Conservation (phyloP, 2,329 filamentous ascomycete genomes). For the Pestalotiopsis sp. region DNA sequence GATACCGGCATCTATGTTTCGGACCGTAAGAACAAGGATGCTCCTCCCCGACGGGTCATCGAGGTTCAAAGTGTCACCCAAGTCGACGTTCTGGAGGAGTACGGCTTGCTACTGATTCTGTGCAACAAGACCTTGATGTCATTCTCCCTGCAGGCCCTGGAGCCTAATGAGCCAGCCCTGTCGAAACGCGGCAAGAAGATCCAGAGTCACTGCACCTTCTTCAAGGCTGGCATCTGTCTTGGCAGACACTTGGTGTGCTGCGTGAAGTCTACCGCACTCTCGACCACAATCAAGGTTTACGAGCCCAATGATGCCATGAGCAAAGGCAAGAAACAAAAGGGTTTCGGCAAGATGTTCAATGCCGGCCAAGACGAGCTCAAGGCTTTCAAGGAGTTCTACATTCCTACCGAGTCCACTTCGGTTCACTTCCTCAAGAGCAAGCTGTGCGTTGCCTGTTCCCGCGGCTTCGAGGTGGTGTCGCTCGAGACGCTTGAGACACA, state of each 20-base stretch:
- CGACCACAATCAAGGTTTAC: conserved; percentile 98
- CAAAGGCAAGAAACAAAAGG: conserved; percentile 93
- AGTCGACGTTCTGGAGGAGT: conserved; percentile 94
- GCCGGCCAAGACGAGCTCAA: conserved; percentile 91
- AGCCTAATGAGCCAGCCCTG: conserved; percentile 77
- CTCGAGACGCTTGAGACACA: conserved; percentile 98
- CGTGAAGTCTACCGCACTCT: conserved; percentile 90
- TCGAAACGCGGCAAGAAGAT: conserved; percentile 93
- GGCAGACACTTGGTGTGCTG: conserved; percentile 94
- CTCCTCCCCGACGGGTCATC: conserved; percentile 75
- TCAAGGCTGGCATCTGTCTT: conserved; percentile 94
- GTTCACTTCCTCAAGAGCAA: conserved; percentile 98
- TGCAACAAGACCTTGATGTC: conserved; percentile 92
- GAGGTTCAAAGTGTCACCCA: conserved; percentile 89
- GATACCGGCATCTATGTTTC: conserved; percentile 92
- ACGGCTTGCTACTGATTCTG: conserved; percentile 85
- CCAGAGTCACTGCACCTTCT: conserved; percentile 95
- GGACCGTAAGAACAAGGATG: conserved; percentile 87
- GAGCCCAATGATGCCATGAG: conserved; percentile 94
- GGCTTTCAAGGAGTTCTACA: conserved; percentile 98
- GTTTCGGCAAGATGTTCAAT: conserved; percentile 93
- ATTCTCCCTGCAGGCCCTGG: conserved; percentile 83
- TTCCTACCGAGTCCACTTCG: conserved; percentile 95
- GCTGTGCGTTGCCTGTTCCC: conserved; percentile 90
- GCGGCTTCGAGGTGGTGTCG: conserved; percentile 95